Evolutionary conservation across 768 basidiomycete genomes (phyloP), one percentile per base, ranked within the genome.

Genomic region (Podaxis sp.): DNA sequence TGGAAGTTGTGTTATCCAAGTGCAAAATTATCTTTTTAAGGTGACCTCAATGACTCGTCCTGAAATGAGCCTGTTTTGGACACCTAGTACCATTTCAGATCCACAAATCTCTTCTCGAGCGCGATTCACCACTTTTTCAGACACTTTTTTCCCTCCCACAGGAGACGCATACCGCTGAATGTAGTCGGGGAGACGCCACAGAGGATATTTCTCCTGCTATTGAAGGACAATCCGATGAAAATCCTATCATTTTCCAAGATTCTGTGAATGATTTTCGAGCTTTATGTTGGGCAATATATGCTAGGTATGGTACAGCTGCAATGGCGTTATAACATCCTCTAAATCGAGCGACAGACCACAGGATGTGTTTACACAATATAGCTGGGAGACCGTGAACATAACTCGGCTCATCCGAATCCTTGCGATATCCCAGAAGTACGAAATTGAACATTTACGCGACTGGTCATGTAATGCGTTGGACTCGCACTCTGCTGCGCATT

Each of bases 201-300:
- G 41, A 43, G 3, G 25, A 29, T 1, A 29, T 27, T 17, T 5
- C 13, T 13, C 6, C 5, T 4, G 25, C n/a, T 6, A 22, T 27
- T 8, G 59, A 60, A 33, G 59, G 59, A 15, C 4, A n/a, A 6
- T 43, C 59, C 6, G 59, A 60, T 43, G 40, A 43, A 13, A 43
- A 60, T 29, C 59, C 59, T 2, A 53, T 60, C 38, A 12, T 41
- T 43, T 59, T 49, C 38, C 52, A 53, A 22, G 59, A 53, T 40
- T 22, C 36, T 17, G n/a, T 52, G 7, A 24, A 59, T n/a, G 47
- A 24, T 24, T 59, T 59, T 17, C 47, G 22, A 36, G 58, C 58
- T 4, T 24, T 59, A 6, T 52, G 58, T 38, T 59, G 58, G 58
- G 36, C 9, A 4, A 38, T 52, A 40, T 59, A 59, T 36, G 58